Conservation (phyloP, 2,329 filamentous ascomycete species). For the Diaporthe capsici region DNA sequence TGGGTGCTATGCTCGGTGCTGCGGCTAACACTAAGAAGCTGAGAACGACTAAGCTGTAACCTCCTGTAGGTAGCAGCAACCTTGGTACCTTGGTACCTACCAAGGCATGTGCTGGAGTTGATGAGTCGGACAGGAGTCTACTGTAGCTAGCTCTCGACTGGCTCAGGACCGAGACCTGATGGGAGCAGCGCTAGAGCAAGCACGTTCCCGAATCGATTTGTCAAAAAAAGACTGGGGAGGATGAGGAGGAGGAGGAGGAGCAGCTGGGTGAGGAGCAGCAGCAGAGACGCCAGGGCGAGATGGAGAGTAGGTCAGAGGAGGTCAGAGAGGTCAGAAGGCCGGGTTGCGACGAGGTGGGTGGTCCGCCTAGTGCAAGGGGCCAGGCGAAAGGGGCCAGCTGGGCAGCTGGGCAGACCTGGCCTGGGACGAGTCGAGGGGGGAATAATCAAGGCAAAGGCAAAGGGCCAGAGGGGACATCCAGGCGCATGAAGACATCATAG, state of each 20-base stretch:
- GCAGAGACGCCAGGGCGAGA: background rate
- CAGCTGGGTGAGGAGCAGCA: background rate
- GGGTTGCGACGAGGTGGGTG: conserved; percentile 30
- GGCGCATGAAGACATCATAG: conserved; percentile 39
- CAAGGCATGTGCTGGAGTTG: background rate
- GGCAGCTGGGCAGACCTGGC: conserved; percentile 20
- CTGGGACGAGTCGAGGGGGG: conserved; percentile 6
- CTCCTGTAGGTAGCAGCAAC: background rate
- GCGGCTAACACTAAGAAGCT: conserved; percentile 29
- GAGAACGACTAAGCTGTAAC: conserved; percentile 27
- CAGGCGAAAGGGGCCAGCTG: conserved; percentile 24
- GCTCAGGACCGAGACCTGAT: conserved; percentile 23
- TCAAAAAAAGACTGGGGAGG: conserved; percentile 2
- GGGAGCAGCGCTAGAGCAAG: conserved; percentile 21
- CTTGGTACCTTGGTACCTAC: conserved; percentile 2
- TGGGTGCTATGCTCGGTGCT: conserved; percentile 32
- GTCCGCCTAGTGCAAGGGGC: conserved; percentile 38
- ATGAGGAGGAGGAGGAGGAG: conserved; percentile 28
- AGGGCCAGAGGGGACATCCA: conserved; percentile 8
- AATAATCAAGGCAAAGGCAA: background rate
- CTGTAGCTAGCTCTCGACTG: conserved; percentile 22
- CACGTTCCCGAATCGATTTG: conserved; percentile 28
- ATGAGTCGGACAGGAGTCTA: background rate
- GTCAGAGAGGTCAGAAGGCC: conserved; percentile 31
- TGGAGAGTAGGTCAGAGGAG: conserved; percentile 6